Base-by-base conservation (phyloP, 768 basidiomycete species). In the Mycena pura region DNA sequence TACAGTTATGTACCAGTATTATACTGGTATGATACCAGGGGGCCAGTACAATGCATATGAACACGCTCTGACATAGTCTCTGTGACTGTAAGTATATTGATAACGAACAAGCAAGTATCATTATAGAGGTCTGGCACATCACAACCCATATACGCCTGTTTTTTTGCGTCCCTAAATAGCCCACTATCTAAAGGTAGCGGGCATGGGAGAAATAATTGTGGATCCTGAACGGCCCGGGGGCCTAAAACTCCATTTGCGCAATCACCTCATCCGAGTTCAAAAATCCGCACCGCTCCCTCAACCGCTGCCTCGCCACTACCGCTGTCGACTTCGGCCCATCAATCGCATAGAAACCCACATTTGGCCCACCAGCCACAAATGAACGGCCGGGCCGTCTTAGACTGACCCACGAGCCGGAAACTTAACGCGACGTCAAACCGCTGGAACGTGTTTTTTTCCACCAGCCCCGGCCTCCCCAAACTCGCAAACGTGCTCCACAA, bases 191-290 rank as follows among this genome's bases (percentile, higher is more conserved):
- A n/a, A n/a, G n/a, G n/a, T n/a, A n/a, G n/a, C n/a, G n/a, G n/a
- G n/a, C n/a, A n/a, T n/a, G n/a, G n/a, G n/a, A n/a, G n/a, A n/a
- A n/a, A n/a, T n/a, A n/a, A n/a, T n/a, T n/a, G 24, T 22, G 44
- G 29, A 5, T 3, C 3, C 15, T 28, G 31, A 3, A 7, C 45
- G 17, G 9, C 28, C 45, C 28, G 3, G 45, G 31, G 21, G n/a
- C 43, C 44, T 45, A 54, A 56, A 41, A 62, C 43, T 44, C 25
- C 43, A 44, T 44, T 24, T 44, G 43, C 43, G 22, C 43, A 44
- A 44, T 44, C 43, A 44, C 43, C 22, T 25, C 43, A 44, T 44
- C 43, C 6, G 43, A 44, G 22, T 44, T 44, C 43, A 44, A 44
- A 24, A 44, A 44, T 24, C 43, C 43, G 43, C 43, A 44, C 21